Evolutionary conservation across 345 rosid species (phyloP), one percentile per base, ranked within the genome.

Genomic region (Cochlearia excelsa): DNA sequence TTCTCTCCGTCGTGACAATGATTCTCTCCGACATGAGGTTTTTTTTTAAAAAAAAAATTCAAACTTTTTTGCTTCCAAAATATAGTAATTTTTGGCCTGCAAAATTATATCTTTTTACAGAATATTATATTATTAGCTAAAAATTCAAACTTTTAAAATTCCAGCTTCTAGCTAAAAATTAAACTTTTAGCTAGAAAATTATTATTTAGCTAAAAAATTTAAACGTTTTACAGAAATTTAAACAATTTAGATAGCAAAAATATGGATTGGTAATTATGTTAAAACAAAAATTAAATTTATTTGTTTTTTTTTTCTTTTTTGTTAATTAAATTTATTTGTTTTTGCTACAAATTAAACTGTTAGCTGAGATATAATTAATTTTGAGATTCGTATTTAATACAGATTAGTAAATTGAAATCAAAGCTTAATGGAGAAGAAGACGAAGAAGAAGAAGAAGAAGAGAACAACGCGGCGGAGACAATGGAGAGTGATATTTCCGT

Each of bases 1-100:
- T 26, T 35, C 77, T 4, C 84, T 92, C 53, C 84, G 80, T 34
- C 89, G 76, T 34, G 94, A 89, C 80, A 86, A 92, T 33, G 89
- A 92, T 45, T 74, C 84, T 6, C 83, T 92, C 0, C 80, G 77
- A 52, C 83, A 85, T 63, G 87, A 92, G 98, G 98, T 89, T 37
- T 16, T 16, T 16, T 16, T 16, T 0, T 0, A 16, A 16, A 16
- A 16, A 16, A 23, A 33, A 16, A 23, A 43, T 6, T 40, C 9
- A 5, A 26, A 8, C 30, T 7, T 39, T 45, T 6, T 68, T 33
- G 35, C 3, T 33, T 5, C 35, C 35, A 33, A 33, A 33, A 16
- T 16, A 16, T 16, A 16, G 23, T 16, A 16, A 16, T 16, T 16
- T 16, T 16, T 16, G 23, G 23, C 23, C 23, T 16, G 23, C 23